Evolutionary conservation across 768 basidiomycete genomes (phyloP).

Genomic region (Rhodosporidiobolus odoratus): DNA sequence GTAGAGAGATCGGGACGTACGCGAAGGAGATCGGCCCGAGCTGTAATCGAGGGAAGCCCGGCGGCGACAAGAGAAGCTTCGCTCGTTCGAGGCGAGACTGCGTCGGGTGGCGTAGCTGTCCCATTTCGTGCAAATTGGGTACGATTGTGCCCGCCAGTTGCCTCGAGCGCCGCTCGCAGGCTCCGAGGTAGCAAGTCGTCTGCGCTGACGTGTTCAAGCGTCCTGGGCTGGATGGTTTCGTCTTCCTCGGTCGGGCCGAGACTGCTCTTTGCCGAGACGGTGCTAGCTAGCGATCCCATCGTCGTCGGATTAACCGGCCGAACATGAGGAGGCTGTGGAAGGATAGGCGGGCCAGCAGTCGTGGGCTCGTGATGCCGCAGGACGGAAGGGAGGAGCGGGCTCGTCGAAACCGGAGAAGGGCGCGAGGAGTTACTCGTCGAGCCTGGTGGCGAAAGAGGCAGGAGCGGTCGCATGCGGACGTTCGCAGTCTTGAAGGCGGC

Average conservation of each 20-base stretch:
- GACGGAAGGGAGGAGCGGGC: background rate
- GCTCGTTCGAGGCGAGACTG: background rate
- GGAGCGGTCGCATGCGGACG: conserved; percentile 65
- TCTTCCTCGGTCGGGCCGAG: background rate
- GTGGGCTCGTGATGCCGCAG: background rate
- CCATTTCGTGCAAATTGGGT: too few species aligned
- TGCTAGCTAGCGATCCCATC: background rate
- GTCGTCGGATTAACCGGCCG: too few species aligned
- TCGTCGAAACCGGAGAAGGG: background rate
- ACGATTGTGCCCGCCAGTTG: background rate
- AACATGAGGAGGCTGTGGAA: background rate
- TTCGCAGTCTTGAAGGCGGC: conserved; percentile 82
- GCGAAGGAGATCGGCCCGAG: conserved; percentile 39
- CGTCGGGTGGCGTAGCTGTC: too few species aligned
- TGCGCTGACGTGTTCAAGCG: too few species aligned
- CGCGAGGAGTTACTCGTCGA: background rate
- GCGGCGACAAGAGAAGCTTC: background rate
- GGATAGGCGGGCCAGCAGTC: background rate
- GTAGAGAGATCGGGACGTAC: conserved; percentile 31
- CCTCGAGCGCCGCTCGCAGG: background rate
- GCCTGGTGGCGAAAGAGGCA: background rate
- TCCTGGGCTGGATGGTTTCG: background rate
- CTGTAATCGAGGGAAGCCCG: background rate
- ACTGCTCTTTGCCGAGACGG: background rate
- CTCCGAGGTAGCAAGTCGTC: background rate